Conservation (phyloP, 1,139 yeast species). For the Geotrichum klebahnii region DNA sequence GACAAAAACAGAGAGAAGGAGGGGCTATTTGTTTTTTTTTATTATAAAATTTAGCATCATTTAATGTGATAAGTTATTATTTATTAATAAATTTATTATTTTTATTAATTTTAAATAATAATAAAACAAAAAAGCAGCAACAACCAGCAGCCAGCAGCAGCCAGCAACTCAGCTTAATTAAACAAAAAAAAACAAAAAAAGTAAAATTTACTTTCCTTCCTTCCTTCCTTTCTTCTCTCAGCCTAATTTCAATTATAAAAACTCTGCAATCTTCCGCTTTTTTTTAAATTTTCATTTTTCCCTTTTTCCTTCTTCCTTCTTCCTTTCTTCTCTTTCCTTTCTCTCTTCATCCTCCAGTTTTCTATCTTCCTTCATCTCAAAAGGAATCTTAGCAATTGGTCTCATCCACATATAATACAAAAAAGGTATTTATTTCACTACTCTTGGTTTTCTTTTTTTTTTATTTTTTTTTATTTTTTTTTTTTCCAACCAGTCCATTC, state of each 20-base stretch:
- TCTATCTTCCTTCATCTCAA: too few species aligned
- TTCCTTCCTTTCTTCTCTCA: neutral
- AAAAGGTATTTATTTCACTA: conserved; percentile 11
- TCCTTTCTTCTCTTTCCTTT: neutral
- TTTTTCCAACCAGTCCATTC: neutral
- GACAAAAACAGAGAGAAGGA: too few species aligned
- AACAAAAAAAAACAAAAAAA: too few species aligned
- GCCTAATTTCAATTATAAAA: conserved; percentile 10
- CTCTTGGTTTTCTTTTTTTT: neutral
- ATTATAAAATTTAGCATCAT: too few species aligned
- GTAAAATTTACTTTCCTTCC: neutral
- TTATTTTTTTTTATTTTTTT: neutral
- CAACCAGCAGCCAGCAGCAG: too few species aligned
- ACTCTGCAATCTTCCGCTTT: conserved; percentile 9
- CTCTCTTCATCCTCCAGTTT: conserved; percentile 5
- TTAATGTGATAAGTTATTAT: too few species aligned
- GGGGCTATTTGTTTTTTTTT: too few species aligned
- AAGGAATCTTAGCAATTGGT: conserved; percentile 10
- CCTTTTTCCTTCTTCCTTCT: neutral
- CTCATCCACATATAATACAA: too few species aligned
- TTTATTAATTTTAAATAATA: too few species aligned
- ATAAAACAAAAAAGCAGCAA: too few species aligned
- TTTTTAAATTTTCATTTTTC: neutral
- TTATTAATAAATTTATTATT: too few species aligned
- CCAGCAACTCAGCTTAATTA: too few species aligned